Percentiles rank a stretch among this genome's conserved stretches.
These are phyloP conservation scores for Liquidambar formosana DNA, from an alignment of 164 flowering plant species.

Conservation along the genomic window DNA sequence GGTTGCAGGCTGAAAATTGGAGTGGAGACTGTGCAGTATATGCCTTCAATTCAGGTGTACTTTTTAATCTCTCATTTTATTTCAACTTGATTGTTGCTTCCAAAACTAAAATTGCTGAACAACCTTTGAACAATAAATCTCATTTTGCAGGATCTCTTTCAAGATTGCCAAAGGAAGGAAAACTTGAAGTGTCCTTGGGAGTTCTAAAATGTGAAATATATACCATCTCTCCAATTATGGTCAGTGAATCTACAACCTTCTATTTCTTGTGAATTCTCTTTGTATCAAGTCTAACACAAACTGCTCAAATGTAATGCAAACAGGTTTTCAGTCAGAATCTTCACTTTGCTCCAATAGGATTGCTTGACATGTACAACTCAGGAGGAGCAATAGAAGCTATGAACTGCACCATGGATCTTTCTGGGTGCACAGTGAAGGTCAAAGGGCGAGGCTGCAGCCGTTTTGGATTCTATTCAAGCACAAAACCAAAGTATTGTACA, in stretches of 20 bases:
- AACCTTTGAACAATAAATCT: not conserved
- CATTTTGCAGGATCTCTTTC: conserved; percentile 38
- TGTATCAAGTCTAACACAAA: not conserved
- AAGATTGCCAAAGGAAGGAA: conserved; percentile 39
- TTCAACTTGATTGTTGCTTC: not conserved
- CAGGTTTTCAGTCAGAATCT: conserved; percentile 47
- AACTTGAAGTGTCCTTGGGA: conserved; percentile 35
- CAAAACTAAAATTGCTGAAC: not conserved
- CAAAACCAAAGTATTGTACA: conserved; percentile 42
- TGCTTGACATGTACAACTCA: conserved; percentile 75
- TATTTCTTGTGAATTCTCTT: not conserved
- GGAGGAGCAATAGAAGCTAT: conserved; percentile 65
- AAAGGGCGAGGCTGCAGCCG: conserved; percentile 53
- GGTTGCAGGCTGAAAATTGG: conserved; percentile 64
- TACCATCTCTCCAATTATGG: conserved; percentile 55
- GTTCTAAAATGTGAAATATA: conserved; percentile 47
- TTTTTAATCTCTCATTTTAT: not conserved
- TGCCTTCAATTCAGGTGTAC: conserved; percentile 57
- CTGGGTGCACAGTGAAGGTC: conserved; percentile 31
- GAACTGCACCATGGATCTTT: conserved; percentile 19
- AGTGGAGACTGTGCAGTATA: conserved; percentile 63
- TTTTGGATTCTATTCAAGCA: conserved; percentile 64
- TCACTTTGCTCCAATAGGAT: conserved; percentile 68
- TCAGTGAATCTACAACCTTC: conserved; percentile 16
- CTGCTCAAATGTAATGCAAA: not conserved